These are phyloP conservation scores for Ganoderma leucocontextum DNA, from an alignment of 1,284 basidiomycete species.

Conservation along the genomic window DNA sequence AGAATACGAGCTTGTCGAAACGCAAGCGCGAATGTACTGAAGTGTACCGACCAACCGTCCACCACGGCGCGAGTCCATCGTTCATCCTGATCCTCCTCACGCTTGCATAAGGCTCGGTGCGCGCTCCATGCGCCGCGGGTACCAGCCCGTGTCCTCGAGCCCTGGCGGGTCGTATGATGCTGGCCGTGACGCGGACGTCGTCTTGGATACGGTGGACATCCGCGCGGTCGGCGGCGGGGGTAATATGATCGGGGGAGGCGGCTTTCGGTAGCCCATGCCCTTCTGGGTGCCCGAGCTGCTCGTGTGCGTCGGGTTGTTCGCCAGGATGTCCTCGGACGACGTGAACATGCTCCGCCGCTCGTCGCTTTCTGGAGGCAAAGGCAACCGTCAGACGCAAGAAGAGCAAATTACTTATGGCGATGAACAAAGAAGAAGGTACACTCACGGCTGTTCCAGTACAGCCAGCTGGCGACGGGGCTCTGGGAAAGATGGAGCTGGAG, in stretches of 20 bases:
- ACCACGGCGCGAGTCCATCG: neutral
- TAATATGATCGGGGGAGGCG: neutral
- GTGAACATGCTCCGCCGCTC: conserved; percentile 44
- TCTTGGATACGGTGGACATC: conserved; percentile 3
- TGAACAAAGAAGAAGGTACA: neutral
- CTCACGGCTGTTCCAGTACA: conserved; percentile 31
- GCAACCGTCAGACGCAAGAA: neutral
- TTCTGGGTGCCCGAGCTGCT: conserved; percentile 20
- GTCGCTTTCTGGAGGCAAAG: conserved; percentile 7
- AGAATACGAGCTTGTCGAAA: neutral
- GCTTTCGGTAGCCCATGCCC: conserved; percentile 8
- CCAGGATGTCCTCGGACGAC: conserved; percentile 51
- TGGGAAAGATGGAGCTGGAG: conserved; percentile 21
- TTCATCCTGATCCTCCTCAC: neutral
- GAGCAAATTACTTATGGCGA: too few species aligned
- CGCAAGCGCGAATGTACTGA: neutral
- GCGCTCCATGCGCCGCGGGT: conserved; percentile 6
- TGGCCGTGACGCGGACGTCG: neutral
- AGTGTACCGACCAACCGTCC: neutral
- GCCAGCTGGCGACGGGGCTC: conserved; percentile 37
- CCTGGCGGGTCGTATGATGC: neutral
- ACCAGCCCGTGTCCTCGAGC: neutral
- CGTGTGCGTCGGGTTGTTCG: conserved; percentile 42
- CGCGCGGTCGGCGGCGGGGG: neutral
- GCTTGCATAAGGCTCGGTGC: neutral